Base-by-base conservation (phyloP, 345 rosid species). In the Cochlearia excelsa region DNA sequence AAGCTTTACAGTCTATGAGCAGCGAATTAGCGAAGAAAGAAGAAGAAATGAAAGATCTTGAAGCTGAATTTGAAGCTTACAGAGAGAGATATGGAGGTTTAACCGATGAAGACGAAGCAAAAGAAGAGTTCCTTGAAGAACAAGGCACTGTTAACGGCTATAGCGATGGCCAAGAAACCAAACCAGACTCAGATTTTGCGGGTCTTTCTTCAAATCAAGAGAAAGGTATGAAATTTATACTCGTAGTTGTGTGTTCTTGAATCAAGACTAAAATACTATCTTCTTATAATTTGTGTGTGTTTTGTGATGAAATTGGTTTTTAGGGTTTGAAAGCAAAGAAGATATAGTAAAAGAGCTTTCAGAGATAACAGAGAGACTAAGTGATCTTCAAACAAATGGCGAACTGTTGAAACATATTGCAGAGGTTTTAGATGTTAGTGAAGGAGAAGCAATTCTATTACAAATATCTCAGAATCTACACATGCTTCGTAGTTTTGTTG, bases 11-110 rank as follows among this genome's bases (percentile, higher is more conserved):
- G 66, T 78, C 80, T 35, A 68, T 81, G 41, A 78, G 61, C 9
- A 76, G 73, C 52, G 61, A 82, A 59, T 77, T 87, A 11, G 44
- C 40, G 2, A 85, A 84, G 68, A 78, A 80, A 48, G 92, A 89
- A 45, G 88, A 79, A 30, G 85, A 81, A 38, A 45, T 88, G 31
- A 82, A 76, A 72, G 76, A 61, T 16, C 63, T 84, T 52, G 89
- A 78, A 81, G 79, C 67, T 53, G 93, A 87, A 63, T 62, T 89
- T 31, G 88, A 82, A n/a, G 84, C 62, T 39, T 93, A 80, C 52
- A 81, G 87, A 69, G 77, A 40, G 37, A 82, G 70, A 57, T 75
- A 73, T 59, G 95, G 92, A 43, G 56, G 8, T 73, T 57, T 89
- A 50, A 47, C 44, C 1, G 79, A 70, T 50, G 67, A 58, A 46